A percentile compares a stretch with the other conserved stretches of the same genome.
Conservation (phyloP, 225 moss, liverwort and hornwort species). For the Polytrichum commune region DNA sequence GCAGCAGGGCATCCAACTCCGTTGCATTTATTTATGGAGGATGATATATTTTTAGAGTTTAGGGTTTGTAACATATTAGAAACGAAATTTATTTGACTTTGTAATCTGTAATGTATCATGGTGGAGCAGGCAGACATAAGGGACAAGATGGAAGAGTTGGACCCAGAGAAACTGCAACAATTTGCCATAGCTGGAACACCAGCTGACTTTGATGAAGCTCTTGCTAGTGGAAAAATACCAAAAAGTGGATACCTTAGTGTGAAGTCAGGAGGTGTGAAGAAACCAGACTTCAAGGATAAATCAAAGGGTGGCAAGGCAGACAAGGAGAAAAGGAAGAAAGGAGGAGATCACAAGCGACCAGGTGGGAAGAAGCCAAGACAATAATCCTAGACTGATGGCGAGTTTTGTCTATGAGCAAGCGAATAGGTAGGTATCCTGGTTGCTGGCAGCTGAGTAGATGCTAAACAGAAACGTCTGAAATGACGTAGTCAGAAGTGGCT, state of each 20-base stretch:
- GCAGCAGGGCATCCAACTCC: no score
- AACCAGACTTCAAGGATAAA: slow-evolving; percentile 24
- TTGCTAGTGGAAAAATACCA: slow-evolving; percentile 65
- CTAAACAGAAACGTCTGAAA: no score
- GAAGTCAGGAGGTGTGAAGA: slow-evolving; percentile 40
- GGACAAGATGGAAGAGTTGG: slow-evolving; percentile 69
- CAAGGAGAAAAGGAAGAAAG: slow-evolving; percentile 57
- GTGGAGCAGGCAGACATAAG: slow-evolving; percentile 53
- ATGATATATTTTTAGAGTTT: no score
- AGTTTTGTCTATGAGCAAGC: no score
- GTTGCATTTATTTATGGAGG: no score
- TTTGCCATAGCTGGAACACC: slow-evolving; percentile 83
- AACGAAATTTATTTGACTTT: no score
- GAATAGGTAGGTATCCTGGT: no score
- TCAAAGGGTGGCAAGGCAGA: slow-evolving; percentile 36
- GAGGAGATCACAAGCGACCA: slow-evolving; percentile 37
- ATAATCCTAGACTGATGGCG: neutral
- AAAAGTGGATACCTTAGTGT: slow-evolving; percentile 76
- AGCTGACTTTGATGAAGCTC: slow-evolving; percentile 83
- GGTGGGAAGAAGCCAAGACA: slow-evolving; percentile 50
- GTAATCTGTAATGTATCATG: neutral
- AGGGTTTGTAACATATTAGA: no score
- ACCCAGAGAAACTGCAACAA: slow-evolving; percentile 76
- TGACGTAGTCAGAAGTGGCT: no score
- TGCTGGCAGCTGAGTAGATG: no score